Evolutionary conservation across 192 early-diverging fungal genomes (phyloP), one percentile per base, ranked within the genome.

Genomic region (Physocladia obscura): DNA sequence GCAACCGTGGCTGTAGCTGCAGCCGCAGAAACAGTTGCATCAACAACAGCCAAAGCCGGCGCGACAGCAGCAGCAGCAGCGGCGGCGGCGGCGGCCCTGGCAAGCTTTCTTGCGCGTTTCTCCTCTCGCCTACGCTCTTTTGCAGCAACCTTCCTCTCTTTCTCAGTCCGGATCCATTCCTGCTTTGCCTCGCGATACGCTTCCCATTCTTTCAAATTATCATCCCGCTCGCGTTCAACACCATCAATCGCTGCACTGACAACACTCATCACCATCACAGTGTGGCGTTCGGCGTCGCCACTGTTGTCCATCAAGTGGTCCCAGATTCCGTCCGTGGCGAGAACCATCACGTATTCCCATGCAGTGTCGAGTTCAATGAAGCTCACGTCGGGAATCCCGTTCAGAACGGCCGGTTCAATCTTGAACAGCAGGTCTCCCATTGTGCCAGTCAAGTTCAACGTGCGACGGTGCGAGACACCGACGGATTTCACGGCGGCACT

Each of bases 351-450:
- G 49, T 84, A 82, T 40, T 81, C 69, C 29, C 51, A 52, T 15
- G 60, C 67, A 4, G 62, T 30, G 2, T 78, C 74, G 11, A 87
- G 47, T 31, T 60, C 44, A 3, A 84, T 67, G 58, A 87, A 87
- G 24, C 44, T 49, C 0, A 87, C 75, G 57, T 87, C 86, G 3
- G 86, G 86, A 1, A 74, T 37, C 38, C 75, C 73, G 11, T 54
- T 71, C 40, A 87, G 62, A 1, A 87, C 77, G 2, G 84, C 78
- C 4, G 86, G 86, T 44, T 84, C 80, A 47, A 87, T 78, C 58
- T 87, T 87, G 74, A 86, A 87, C 11, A 87, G 55, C 31, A 87
- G 49, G 54, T 87, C 86, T 44, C 86, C 86, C 84, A 87, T 87
- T 19, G 86, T 87, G 0, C 79, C 81, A 21, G 83, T 77, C 52